Evolutionary conservation across 805 yeast species (phyloP), one percentile per base, ranked within the genome.

Genomic region (Kluyveromyces dobzhanskii): DNA sequence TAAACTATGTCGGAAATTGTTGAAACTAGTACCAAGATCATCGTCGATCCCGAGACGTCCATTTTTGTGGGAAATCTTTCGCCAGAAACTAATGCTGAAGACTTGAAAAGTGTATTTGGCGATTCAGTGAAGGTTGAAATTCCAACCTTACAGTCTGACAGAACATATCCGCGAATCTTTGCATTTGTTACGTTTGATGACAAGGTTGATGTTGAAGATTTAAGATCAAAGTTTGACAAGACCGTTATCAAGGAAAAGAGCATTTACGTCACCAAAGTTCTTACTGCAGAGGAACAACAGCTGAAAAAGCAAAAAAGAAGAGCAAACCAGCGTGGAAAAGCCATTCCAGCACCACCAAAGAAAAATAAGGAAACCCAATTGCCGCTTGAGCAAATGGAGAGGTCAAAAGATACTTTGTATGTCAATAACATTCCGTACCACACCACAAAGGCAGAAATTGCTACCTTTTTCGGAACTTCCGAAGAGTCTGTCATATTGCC

Each of bases 351-450:
- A 2, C 53, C 51, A 16, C 52, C 53, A 36, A 50, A 42, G 42
- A 57, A 51, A 44, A 48, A 48, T 33, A 54, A 44, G 37, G 57
- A 50, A 42, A 62, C 56, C 37, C 65, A 50, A 38, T 46, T 61
- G 21, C 61, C 63, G 41, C 57, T 65, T 40, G 65, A 59, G 27
- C 56, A 64, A 47, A 62, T 66, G 54, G 62, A 54, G 34, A 62
- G 62, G 51, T 64, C 70, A 12, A 53, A 44, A 3, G 62, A 78
- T 46, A 81, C 81, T 48, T 65, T 83, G 28, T 75, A 78, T 45
- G 69, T 83, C 42, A 76, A 78, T 42, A 78, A 75, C 48, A 66
- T 77, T 42, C 84, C 78, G 41, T 86, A 84, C 42, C 71, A 72
- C 44, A 69, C 70, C 23, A 66, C 73, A 30, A 80, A 78, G 55